Base-by-base conservation (phyloP, 2,329 filamentous ascomycete genomes). In the Calonectria henricotiae region DNA sequence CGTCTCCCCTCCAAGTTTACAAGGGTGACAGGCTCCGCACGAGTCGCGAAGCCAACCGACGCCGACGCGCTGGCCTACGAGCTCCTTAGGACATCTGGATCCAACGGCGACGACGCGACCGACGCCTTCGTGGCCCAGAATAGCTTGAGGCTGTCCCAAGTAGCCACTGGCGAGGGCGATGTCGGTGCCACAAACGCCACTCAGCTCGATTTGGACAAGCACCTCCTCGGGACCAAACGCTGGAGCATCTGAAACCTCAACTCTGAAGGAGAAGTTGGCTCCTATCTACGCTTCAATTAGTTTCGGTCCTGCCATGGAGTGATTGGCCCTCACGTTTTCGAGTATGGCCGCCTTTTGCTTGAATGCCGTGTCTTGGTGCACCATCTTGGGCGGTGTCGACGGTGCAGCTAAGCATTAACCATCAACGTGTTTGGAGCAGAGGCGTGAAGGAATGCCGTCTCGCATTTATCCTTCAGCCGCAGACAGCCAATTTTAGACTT, bases 41-140 rank as follows among this genome's bases (percentile, higher is more conserved):
- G 55, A n/a, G 41, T 69, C 67, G 2, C 67, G 49, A 20, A 62
- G 35, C 83, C 83, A 85, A 1, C 80, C 81, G 0, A 85, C 76
- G 17, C 83, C 84, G 0, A 84, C 80, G 1, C 82, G 80, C 55
- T 83, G 78, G 37, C 81, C 82, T 2, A 81, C 32, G 15, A 71
- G 23, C 17, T 81, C 70, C 1, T 72, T 66, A 4, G 73, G 23
- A 4, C 83, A 77, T 39, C 79, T 77, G 35, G 78, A 76, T 1
- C 85, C 85, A 1, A 86, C 69, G 27, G 72, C 76, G 4, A 77
- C 81, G 17, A 86, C 77, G 12, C 76, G 77, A 1, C 85, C 85
- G 1, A 85, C 82, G 8, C 85, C 85, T 70, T 87, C 85, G 58
- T 86, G 85, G 4, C 85, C 85, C 0, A 84, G 77, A 1, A 84